A percentile compares a stretch with the other conserved stretches of the same genome.
Conservation (phyloP, 2,329 filamentous ascomycete genomes). For the Didymella lethalis region DNA sequence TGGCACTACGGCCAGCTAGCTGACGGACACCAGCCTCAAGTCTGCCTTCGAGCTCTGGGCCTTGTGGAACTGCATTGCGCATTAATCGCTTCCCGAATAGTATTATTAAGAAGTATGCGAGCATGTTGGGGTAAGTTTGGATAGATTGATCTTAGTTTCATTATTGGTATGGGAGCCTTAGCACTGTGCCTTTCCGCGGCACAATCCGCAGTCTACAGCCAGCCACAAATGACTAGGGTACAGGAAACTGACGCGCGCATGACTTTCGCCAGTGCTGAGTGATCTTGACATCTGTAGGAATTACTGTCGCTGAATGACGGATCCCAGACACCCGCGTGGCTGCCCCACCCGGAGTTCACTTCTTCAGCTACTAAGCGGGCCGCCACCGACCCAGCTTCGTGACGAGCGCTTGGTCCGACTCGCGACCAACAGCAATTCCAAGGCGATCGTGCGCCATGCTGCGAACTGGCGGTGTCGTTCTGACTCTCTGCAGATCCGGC, state of each 20-base stretch:
- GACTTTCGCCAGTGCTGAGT: constrained; percentile 8
- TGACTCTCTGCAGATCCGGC: background rate
- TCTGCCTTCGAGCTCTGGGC: constrained; percentile 3
- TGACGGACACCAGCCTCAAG: constrained; percentile 11
- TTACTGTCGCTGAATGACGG: background rate
- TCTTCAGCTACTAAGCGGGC: constrained; percentile 39
- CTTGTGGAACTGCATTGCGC: background rate
- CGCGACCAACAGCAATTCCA: constrained; percentile 5
- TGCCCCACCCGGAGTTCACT: constrained; percentile 24
- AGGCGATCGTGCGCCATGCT: constrained; percentile 3
- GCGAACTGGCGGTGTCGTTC: constrained; percentile 5
- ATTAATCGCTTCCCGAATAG: background rate
- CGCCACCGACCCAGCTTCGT: constrained; percentile 30
- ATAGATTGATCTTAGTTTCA: constrained; percentile 8
- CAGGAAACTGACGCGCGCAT: constrained; percentile 1
- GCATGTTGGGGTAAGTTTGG: background rate
- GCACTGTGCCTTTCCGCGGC: constrained; percentile 5
- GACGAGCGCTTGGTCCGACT: constrained; percentile 7
- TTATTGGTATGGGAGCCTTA: constrained; percentile 6
- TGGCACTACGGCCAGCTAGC: constrained; percentile 20
- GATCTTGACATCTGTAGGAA: constrained; percentile 1
- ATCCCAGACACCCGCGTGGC: constrained; percentile 3
- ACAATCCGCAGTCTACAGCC: constrained; percentile 12
- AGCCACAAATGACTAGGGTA: constrained; percentile 16
- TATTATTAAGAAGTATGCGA: background rate